Percentiles rank a stretch among this genome's conserved stretches.
phyloP scores from a whole-genome alignment of 2,329 filamentous ascomycete genomes.

The Fusarium sp. region DNA sequence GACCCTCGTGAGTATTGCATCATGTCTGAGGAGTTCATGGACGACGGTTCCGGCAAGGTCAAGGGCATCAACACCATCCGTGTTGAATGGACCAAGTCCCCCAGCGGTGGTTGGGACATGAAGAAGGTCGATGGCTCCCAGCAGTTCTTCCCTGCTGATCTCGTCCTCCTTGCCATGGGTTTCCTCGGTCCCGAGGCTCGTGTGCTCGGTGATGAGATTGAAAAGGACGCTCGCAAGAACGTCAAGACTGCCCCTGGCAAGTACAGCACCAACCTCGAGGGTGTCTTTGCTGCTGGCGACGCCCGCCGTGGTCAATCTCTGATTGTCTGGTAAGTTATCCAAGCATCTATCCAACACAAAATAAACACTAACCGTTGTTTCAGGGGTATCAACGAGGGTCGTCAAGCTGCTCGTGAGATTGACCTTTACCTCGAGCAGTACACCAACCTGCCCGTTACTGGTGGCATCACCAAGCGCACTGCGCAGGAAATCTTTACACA shows the following conservation, averaged over 20 bases:
- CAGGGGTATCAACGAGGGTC: slow-evolving; percentile 96
- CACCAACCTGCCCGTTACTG: slow-evolving; percentile 85
- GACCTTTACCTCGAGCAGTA: slow-evolving; percentile 85
- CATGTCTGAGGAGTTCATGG: slow-evolving; percentile 97
- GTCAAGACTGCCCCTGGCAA: slow-evolving; percentile 91
- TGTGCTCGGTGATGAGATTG: slow-evolving; percentile 85
- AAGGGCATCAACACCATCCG: slow-evolving; percentile 96
- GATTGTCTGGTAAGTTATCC: slow-evolving; percentile 83
- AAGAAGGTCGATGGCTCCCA: slow-evolving; percentile 94
- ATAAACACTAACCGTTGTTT: slow-evolving; percentile 8
- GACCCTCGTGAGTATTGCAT: slow-evolving; percentile 97
- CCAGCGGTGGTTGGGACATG: slow-evolving; percentile 96
- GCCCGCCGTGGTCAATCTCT: slow-evolving; percentile 94
- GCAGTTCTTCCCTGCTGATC: slow-evolving; percentile 95
- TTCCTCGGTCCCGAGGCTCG: slow-evolving; percentile 94
- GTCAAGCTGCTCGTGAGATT: slow-evolving; percentile 90
- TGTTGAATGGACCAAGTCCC: slow-evolving; percentile 93
- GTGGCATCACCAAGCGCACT: slow-evolving; percentile 89
- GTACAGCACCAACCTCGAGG: slow-evolving; percentile 87
- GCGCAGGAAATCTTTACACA: slow-evolving; percentile 71
- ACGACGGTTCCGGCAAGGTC: slow-evolving; percentile 85
- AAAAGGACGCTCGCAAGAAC: slow-evolving; percentile 93
- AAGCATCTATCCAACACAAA: neutral
- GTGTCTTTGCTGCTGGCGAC: slow-evolving; percentile 93
- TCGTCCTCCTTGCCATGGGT: slow-evolving; percentile 95